Evolutionary conservation across 2,329 filamentous ascomycete genomes (phyloP), one percentile per base, ranked within the genome.

Genomic region (Aciculosporium take): DNA sequence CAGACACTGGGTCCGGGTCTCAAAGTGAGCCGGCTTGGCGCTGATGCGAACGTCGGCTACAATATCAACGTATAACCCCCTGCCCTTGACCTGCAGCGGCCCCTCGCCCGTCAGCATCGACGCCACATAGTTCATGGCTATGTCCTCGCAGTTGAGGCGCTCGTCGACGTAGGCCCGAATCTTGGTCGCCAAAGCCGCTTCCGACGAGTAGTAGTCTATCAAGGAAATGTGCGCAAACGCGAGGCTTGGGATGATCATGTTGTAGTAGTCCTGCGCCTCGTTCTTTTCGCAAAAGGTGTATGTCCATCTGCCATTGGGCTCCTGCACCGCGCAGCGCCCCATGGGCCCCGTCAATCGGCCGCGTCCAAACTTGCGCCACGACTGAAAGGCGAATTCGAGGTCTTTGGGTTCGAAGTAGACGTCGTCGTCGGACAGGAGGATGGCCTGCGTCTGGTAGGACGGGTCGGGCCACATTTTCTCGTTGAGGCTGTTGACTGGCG

Each of bases 341-440:
- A 64, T 54, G 2, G 58, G 60, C 1, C 61, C 61, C 0, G 54
- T 53, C 30, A 64, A 47, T 15, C 60, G 49, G 38, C 57, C 45
- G 23, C 48, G 54, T 28, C 61, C 61, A 32, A 60, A 61, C 42
- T 59, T 55, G 46, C 61, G 60, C 61, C 61, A 64, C 12, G 55
- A 51, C 39, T 64, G 60, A 40, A 64, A 64, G 18, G 56, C 58
- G n/a, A 61, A 64, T 10, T 64, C 61, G 13, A 64, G 54, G 35
- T 64, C 61, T 3, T 47, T 42, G 17, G 61, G 61, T 23, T 54
- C 50, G 48, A 60, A 64, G 47, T 58, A 62, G 15, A 63, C 58
- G 42, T 64, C 61, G 43, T 64, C 61, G 32, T 64, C 61, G 15
- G 56, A 58, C 8, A 63, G 53, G 18, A 64, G 56, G n/a, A 64